phyloP scores from a whole-genome alignment of 192 early-diverging fungal genomes.

The Gamsiella multidivaricata region DNA sequence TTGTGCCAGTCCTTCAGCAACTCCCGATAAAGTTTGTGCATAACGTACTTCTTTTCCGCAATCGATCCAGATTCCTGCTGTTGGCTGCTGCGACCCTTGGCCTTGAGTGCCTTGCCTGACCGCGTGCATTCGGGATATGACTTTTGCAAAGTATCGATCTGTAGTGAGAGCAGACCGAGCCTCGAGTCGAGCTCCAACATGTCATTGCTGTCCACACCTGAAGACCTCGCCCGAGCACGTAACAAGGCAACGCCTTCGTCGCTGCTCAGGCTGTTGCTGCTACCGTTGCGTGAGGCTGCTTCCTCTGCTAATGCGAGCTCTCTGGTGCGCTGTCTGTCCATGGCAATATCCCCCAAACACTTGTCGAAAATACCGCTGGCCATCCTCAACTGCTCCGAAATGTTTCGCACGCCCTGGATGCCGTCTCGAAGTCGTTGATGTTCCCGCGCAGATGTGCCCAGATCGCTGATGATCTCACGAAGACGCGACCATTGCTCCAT shows the following conservation, averaged over 20 bases:
- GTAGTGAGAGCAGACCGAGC: slow-evolving; percentile 26
- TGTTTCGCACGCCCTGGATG: slow-evolving; percentile 36
- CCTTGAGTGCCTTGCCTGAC: not conserved
- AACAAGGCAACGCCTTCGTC: not conserved
- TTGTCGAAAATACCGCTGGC: slow-evolving; percentile 28
- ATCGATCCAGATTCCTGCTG: slow-evolving; percentile 27
- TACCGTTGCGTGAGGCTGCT: slow-evolving; percentile 13
- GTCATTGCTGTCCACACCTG: slow-evolving; percentile 47
- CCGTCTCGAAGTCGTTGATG: slow-evolving; percentile 49
- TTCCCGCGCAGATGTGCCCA: slow-evolving; percentile 31
- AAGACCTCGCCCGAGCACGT: not conserved
- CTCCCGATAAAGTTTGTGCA: slow-evolving; percentile 22
- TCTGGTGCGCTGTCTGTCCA: slow-evolving; percentile 14
- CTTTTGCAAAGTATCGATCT: slow-evolving; percentile 38
- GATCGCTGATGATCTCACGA: slow-evolving; percentile 23
- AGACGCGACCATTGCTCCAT: slow-evolving; percentile 34
- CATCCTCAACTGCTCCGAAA: slow-evolving; percentile 26
- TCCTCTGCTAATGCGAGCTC: slow-evolving; percentile 6
- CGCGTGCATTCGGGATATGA: slow-evolving; percentile 45
- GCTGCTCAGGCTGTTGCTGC: slow-evolving; percentile 19
- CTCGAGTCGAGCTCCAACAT: slow-evolving; percentile 49
- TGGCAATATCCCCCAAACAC: slow-evolving; percentile 29
- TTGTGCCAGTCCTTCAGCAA: slow-evolving; percentile 18
- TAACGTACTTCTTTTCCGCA: slow-evolving; percentile 31
- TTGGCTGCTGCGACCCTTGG: not conserved